Conservation (phyloP, 257 asterid species). For the Penstemon newberryi region DNA sequence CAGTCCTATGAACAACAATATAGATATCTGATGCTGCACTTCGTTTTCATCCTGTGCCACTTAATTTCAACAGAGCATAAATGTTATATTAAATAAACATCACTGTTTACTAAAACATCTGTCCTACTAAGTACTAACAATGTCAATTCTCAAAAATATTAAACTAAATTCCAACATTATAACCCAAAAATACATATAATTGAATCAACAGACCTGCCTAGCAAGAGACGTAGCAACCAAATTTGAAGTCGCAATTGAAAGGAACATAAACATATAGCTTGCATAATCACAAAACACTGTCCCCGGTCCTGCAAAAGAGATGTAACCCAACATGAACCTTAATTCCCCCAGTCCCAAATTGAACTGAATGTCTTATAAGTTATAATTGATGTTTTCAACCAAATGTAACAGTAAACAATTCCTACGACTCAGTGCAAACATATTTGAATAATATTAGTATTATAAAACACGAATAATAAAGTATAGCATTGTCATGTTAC, state of each 20-base stretch:
- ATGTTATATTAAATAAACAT: constrained; percentile 17
- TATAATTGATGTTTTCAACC: neutral
- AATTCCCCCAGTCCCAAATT: neutral
- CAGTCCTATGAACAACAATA: constrained; percentile 71
- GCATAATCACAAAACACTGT: constrained; percentile 87
- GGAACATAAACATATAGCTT: constrained; percentile 90
- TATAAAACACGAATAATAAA: neutral
- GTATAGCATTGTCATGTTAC: neutral
- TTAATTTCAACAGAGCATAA: constrained; percentile 26
- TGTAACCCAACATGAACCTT: neutral
- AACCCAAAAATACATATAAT: neutral
- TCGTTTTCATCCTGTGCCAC: constrained; percentile 59
- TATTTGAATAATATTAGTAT: neutral
- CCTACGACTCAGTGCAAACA: neutral
- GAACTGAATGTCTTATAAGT: neutral
- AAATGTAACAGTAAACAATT: neutral
- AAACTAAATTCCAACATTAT: neutral
- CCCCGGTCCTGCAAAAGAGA: constrained; percentile 75
- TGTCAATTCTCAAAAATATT: neutral
- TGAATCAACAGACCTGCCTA: constrained; percentile 52
- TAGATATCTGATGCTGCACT: constrained; percentile 86
- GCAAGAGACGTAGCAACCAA: constrained; percentile 92
- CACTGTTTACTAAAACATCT: neutral
- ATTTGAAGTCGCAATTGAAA: constrained; percentile 92
- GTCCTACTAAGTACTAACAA: neutral